Evolutionary conservation across 2,329 filamentous ascomycete species (phyloP).

Genomic region (Catunica adiposa): DNA sequence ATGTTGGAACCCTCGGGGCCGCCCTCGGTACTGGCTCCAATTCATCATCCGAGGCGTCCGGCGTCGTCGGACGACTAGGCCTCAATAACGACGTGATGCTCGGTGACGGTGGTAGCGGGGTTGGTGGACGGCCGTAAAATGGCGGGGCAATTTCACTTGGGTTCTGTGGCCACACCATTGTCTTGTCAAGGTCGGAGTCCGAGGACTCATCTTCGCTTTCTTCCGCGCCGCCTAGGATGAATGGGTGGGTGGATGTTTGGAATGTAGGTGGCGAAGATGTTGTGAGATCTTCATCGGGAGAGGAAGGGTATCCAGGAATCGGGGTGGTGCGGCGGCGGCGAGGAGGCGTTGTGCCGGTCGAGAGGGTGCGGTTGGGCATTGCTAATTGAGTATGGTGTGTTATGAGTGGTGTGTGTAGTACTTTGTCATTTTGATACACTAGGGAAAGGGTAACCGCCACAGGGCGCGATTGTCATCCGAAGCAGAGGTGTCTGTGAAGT

Average conservation of each 20-base stretch:
- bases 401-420: too few species aligned
- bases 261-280: not conserved
- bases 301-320: too few species aligned
- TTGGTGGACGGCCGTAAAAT: conserved; percentile 95
- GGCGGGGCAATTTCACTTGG: conserved; percentile 55
- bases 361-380: not conserved
- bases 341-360: not conserved
- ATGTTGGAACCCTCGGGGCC: conserved; percentile 88
- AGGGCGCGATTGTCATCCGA: too few species aligned
- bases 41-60: conserved; percentile 81
- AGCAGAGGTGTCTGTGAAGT: too few species aligned
- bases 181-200: conserved; percentile 19
- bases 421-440: too few species aligned
- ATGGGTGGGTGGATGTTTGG: not conserved
- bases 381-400: too few species aligned
- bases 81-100: conserved; percentile 83
- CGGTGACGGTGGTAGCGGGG: conserved; percentile 79
- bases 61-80: conserved; percentile 80
- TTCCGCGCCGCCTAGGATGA: not conserved
- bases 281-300: not conserved
- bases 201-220: conserved; percentile 1
- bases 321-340: not conserved
- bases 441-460: too few species aligned
- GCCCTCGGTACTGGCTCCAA: conserved; percentile 62
- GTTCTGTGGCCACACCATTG: conserved; percentile 28